phyloP scores from a whole-genome alignment of 192 early-diverging fungal species.

The Cetraspora pellucida region DNA sequence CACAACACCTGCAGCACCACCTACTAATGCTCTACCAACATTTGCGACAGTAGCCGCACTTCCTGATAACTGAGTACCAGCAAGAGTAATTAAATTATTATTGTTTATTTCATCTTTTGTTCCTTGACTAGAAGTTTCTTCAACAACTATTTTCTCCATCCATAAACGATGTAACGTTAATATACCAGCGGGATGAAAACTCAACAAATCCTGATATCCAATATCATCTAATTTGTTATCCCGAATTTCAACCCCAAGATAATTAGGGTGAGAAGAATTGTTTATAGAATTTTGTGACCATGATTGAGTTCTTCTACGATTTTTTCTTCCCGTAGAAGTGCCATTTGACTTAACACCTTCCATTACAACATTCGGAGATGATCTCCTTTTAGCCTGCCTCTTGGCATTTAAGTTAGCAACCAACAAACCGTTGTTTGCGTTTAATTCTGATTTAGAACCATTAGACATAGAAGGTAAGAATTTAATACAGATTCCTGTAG shows the following conservation, averaged over 20 bases:
- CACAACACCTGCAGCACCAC: slow-evolving; percentile 30
- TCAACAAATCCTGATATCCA: slow-evolving; percentile 55
- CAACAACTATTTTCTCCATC: slow-evolving; percentile 33
- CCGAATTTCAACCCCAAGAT: slow-evolving; percentile 43
- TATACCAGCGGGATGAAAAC: slow-evolving; percentile 58
- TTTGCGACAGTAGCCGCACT: slow-evolving; percentile 31
- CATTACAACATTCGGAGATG: background rate
- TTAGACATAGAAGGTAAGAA: slow-evolving; percentile 12
- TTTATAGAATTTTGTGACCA: slow-evolving; percentile 24
- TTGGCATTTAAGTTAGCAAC: slow-evolving; percentile 7
- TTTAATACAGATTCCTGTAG: slow-evolving; percentile 23
- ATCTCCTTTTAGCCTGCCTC: slow-evolving; percentile 16
- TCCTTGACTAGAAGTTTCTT: slow-evolving; percentile 1
- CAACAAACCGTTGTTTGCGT: background rate
- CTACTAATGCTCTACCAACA: slow-evolving; percentile 30
- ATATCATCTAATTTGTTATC: slow-evolving; percentile 38
- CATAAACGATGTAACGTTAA: slow-evolving; percentile 60
- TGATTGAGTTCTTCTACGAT: slow-evolving; percentile 17
- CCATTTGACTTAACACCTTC: background rate
- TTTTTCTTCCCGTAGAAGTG: background rate
- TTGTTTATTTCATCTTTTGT: slow-evolving; percentile 10
- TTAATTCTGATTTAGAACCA: slow-evolving; percentile 21
- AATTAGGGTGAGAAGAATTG: slow-evolving; percentile 5
- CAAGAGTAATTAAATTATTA: background rate
- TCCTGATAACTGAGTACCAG: slow-evolving; percentile 5